A percentile compares a stretch with the other conserved stretches of the same genome.
These are phyloP conservation scores for Trichoderma endophyticum DNA, from an alignment of 2,329 filamentous ascomycete species.

Conservation along the genomic window DNA sequence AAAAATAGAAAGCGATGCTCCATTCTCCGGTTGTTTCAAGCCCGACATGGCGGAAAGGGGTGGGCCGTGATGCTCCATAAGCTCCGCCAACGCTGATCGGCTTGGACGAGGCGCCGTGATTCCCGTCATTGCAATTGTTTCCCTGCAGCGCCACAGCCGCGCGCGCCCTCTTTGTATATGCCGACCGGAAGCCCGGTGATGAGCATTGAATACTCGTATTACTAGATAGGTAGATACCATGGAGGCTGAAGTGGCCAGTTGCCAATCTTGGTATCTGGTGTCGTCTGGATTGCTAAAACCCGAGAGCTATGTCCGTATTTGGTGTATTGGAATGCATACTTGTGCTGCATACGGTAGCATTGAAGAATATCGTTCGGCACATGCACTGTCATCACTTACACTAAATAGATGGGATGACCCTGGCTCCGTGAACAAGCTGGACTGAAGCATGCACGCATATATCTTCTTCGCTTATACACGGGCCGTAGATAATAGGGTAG, in stretches of 20 bases:
- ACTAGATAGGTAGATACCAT: background rate
- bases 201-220: background rate
- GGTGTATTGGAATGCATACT: background rate
- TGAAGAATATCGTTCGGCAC: background rate
- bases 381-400: background rate
- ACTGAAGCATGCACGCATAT: background rate
- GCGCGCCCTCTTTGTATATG: constrained; percentile 1
- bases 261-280: background rate
- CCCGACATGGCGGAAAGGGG: background rate
- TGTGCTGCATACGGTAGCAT: background rate
- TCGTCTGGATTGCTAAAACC: background rate
- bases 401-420: background rate
- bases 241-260: background rate
- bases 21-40: background rate
- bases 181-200: constrained; percentile 3
- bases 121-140: background rate
- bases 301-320: background rate
- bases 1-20: background rate
- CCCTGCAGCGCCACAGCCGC: background rate
- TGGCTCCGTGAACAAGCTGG: background rate
- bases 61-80: constrained; percentile 4
- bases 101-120: background rate
- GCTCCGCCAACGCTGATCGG: background rate
- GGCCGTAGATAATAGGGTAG: background rate
- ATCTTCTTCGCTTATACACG: background rate